phyloP scores from a whole-genome alignment of 139 green algal genomes.

The Pseudopediastrum boryanum region DNA sequence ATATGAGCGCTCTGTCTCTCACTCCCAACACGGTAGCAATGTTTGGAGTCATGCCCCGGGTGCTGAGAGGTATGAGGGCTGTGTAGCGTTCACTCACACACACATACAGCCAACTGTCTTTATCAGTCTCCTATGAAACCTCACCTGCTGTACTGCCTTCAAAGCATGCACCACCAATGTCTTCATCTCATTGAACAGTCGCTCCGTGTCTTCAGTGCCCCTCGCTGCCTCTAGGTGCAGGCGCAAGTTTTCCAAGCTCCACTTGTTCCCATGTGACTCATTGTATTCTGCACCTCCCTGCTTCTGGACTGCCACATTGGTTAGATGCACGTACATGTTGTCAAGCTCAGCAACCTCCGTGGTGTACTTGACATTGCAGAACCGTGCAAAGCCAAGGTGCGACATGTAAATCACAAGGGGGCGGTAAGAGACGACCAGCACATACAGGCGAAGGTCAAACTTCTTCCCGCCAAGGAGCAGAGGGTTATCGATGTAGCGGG shows the following conservation, averaged over 20 bases:
- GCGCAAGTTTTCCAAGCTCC: conserved; percentile 60
- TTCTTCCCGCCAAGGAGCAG: conserved; percentile 74
- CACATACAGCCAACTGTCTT: no score
- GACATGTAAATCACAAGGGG: conserved; percentile 61
- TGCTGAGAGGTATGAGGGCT: no score
- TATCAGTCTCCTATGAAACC: conserved; percentile 29
- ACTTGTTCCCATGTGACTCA: conserved; percentile 76
- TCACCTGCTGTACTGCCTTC: conserved; percentile 52
- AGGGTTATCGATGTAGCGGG: conserved; percentile 65
- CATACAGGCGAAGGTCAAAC: conserved; percentile 81
- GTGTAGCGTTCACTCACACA: no score
- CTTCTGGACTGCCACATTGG: conserved; percentile 84
- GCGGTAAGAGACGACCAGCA: conserved; percentile 36
- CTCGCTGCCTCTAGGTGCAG: conserved; percentile 61
- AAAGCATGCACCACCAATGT: conserved; percentile 48
- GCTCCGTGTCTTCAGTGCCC: conserved; percentile 54
- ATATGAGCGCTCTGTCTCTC: no score
- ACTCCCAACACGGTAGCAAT: no score
- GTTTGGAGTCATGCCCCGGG: no score
- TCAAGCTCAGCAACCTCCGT: conserved; percentile 53
- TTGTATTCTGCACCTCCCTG: conserved; percentile 68
- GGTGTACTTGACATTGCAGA: conserved; percentile 83
- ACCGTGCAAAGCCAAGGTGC: conserved; percentile 71
- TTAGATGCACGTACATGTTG: conserved; percentile 76
- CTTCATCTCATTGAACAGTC: conserved; percentile 61